Base-by-base conservation (phyloP, 768 basidiomycete species). In the Termitomyces heimii region DNA sequence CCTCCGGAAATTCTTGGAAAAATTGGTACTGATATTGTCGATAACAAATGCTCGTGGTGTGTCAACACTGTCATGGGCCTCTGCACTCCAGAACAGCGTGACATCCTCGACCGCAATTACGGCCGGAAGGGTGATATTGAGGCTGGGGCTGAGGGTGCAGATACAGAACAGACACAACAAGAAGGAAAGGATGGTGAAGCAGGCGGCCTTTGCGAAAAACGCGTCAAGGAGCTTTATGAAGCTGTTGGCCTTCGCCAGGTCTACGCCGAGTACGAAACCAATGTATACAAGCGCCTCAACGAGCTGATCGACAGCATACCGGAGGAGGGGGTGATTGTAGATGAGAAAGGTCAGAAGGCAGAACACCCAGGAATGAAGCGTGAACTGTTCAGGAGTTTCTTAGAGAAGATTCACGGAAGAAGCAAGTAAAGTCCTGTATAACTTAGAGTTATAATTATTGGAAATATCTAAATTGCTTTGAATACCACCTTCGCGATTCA, bases 41-140 rank as follows among this genome's bases (percentile, higher is more conserved):
- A 99, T 73, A 98, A 98, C 84, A 99, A 99, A 76, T 98, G 96
- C 73, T 89, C 89, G 18, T 99, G 96, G 97, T 87, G 88, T 64
- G 80, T 98, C 71, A 98, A 97, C 74, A 85, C 84, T 22, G 97
- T 94, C 29, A 78, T 98, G 57, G 70, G 73, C 18, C 68, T 76
- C 42, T 84, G 80, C 2, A 76, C 73, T 4, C 74, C 82, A 0
- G 78, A 66, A n/a, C 86, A 88, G 68, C 79, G 82, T 35, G 69
- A 69, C 28, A 68, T 84, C 26, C 75, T 88, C n/a, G 84, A 79
- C 56, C 79, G 78, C 58, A 81, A 77, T 55, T 78, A 77, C 63
- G 81, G 80, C 1, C 66, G 72, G 57, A 80, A 81, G 66, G 76
- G 64, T 14, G 63, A 66, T 44, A 58, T 63, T 13, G 65, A 66